phyloP scores from a whole-genome alignment of 2,329 filamentous ascomycete genomes.

The Fusarium avenaceum region DNA sequence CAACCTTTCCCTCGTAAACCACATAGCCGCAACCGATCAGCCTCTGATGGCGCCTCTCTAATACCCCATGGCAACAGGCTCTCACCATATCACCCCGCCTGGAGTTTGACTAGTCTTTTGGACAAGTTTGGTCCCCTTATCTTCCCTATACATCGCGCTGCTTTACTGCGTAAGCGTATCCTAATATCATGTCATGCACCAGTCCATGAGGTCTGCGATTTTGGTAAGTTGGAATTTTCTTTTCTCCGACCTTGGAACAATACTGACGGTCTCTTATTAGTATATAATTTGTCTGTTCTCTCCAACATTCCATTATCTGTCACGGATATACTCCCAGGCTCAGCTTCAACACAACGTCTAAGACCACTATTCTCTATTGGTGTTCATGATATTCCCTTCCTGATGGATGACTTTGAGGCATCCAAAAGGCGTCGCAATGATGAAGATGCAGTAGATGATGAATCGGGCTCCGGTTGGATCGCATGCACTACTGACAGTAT shows the following conservation, averaged over 20 bases:
- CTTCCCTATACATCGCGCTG: conserved; percentile 90
- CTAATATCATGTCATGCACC: conserved; percentile 88
- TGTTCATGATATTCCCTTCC: conserved; percentile 88
- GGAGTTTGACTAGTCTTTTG: conserved; percentile 82
- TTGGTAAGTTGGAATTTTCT: conserved; percentile 70
- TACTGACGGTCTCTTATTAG: conserved; percentile 60
- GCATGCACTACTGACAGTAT: conserved; percentile 97
- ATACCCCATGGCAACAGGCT: conserved; percentile 74
- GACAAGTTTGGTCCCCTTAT: conserved; percentile 90
- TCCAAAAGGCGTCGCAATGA: conserved; percentile 56
- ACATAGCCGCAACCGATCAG: conserved; percentile 70
- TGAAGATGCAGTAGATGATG: conserved; percentile 58
- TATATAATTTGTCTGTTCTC: conserved; percentile 94
- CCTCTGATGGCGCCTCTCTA: conserved; percentile 72
- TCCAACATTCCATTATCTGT: conserved; percentile 87
- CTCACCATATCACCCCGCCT: conserved; percentile 85
- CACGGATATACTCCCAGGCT: conserved; percentile 74
- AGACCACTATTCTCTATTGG: conserved; percentile 93
- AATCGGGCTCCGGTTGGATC: conserved; percentile 79
- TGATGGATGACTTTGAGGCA: conserved; percentile 72
- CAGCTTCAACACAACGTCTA: conserved; percentile 73
- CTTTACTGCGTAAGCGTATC: conserved; percentile 87
- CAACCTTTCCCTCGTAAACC: conserved; percentile 54
- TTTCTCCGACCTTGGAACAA: background rate
- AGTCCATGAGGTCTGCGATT: conserved; percentile 87